A percentile compares a stretch with the other conserved stretches of the same genome.
Conservation (phyloP, 106 monocot genomes). For the Alisma plantagoaquatica region DNA sequence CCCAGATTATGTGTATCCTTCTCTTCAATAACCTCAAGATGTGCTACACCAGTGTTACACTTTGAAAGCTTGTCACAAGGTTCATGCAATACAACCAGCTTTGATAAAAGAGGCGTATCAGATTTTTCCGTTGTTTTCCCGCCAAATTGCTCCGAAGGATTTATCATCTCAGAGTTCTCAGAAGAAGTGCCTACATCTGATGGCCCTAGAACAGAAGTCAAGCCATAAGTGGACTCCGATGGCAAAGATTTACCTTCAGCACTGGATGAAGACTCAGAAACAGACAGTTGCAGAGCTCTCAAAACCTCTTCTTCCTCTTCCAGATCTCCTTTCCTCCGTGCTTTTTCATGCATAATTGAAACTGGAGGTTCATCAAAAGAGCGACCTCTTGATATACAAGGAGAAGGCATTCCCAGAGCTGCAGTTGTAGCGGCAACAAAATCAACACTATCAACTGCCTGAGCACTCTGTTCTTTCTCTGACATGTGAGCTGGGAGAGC, state of each 20-base stretch:
- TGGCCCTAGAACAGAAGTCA: neutral
- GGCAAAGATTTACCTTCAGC: neutral
- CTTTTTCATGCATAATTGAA: slow-evolving; percentile 14
- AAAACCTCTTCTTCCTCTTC: slow-evolving; percentile 75
- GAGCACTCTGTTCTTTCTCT: slow-evolving; percentile 12
- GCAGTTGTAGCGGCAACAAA: slow-evolving; percentile 93
- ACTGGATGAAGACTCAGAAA: slow-evolving; percentile 14
- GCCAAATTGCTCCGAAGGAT: neutral
- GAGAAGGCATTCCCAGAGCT: slow-evolving; percentile 69
- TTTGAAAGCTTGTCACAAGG: too few relatives aligned
- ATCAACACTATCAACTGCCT: slow-evolving; percentile 63
- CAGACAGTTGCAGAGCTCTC: slow-evolving; percentile 62
- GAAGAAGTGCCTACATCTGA: neutral
- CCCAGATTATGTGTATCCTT: too few relatives aligned
- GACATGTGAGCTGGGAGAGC: slow-evolving; percentile 38
- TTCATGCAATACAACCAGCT: slow-evolving; percentile 3
- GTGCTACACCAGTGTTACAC: too few relatives aligned
- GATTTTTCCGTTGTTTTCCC: slow-evolving; percentile 10
- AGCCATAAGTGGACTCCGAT: neutral
- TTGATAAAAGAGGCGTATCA: slow-evolving; percentile 14
- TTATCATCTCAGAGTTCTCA: neutral
- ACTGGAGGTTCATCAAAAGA: slow-evolving; percentile 54
- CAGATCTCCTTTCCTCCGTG: slow-evolving; percentile 44
- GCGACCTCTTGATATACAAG: slow-evolving; percentile 52
- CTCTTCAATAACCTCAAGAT: too few relatives aligned